Conservation (phyloP, 441 rosid genomes). For the Erodium moschatum region DNA sequence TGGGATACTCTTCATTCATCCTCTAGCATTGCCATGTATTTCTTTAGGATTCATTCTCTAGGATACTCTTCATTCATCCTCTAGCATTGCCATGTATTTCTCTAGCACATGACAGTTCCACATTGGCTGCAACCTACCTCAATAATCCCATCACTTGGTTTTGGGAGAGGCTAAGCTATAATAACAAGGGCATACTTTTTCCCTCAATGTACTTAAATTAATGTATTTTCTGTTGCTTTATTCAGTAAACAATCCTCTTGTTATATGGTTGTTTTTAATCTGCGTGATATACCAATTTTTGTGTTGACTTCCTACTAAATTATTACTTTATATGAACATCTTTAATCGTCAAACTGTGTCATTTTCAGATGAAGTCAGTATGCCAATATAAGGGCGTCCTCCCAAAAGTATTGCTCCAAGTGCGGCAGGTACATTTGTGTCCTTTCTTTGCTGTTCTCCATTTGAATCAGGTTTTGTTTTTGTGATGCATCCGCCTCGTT, state of each 20-base stretch:
- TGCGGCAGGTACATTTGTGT: constrained; percentile 53
- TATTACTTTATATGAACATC: neutral
- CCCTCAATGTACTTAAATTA: neutral
- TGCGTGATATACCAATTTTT: neutral
- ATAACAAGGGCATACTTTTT: neutral
- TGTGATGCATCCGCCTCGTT: neutral
- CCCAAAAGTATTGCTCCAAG: constrained; percentile 68
- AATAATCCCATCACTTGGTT: neutral
- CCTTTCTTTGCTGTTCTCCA: neutral
- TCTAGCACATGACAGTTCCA: too few species aligned
- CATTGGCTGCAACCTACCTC: too few species aligned
- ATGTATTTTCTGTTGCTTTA: too few species aligned
- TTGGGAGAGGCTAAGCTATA: neutral
- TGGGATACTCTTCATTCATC: neutral
- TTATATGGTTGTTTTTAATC: too few species aligned
- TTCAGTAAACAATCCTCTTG: neutral
- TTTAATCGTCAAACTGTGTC: neutral
- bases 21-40: neutral
- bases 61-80: neutral
- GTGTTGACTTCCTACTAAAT: neutral
- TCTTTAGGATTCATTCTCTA: too few species aligned
- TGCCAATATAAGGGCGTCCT: constrained; percentile 73
- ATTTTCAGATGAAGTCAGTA: constrained; percentile 51
- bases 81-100: neutral
- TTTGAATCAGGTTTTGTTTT: neutral